phyloP scores from a whole-genome alignment of 257 asterid genomes.

The Scutellaria barbata region DNA sequence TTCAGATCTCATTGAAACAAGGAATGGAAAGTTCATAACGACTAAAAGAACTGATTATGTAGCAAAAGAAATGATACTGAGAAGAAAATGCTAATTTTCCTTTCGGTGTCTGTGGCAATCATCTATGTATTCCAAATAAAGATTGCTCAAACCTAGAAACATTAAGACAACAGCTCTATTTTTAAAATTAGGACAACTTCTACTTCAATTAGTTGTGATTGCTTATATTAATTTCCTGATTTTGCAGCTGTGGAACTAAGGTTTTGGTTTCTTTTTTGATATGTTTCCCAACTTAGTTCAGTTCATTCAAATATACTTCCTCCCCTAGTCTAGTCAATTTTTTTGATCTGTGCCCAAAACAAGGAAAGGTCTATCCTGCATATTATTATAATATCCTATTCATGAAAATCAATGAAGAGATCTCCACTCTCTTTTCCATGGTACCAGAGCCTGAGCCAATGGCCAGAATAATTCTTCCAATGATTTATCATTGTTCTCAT shows the following conservation, averaged over 20 bases:
- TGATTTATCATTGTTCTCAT: not conserved
- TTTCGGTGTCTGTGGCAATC: constrained; percentile 4
- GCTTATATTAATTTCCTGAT: not conserved
- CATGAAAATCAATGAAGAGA: constrained; percentile 2
- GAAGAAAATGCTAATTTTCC: constrained; percentile 10
- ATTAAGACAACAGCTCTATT: constrained; percentile 10
- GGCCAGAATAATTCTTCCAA: not conserved
- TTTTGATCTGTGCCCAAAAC: constrained; percentile 6
- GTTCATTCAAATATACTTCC: not conserved
- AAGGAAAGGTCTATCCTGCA: not conserved
- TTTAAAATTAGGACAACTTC: constrained; percentile 6
- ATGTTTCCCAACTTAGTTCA: constrained; percentile 18
- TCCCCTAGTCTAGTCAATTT: not conserved
- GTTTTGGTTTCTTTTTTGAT: constrained; percentile 6
- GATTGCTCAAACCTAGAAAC: constrained; percentile 23
- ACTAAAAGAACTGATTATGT: constrained; percentile 12
- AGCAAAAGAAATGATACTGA: constrained; percentile 11
- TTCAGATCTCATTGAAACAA: constrained; percentile 16
- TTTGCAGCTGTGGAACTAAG: constrained; percentile 3
- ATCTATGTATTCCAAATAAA: constrained; percentile 16
- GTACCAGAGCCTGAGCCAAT: constrained; percentile 10
- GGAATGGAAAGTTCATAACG: constrained; percentile 9
- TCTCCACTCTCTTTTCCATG: constrained; percentile 9
- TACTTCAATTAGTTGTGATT: not conserved
- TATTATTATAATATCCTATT: not conserved